Percentiles rank a stretch among this genome's conserved stretches.
These are phyloP conservation scores for Jaminaea rosea DNA, from an alignment of 1,284 basidiomycete genomes.

Conservation along the genomic window DNA sequence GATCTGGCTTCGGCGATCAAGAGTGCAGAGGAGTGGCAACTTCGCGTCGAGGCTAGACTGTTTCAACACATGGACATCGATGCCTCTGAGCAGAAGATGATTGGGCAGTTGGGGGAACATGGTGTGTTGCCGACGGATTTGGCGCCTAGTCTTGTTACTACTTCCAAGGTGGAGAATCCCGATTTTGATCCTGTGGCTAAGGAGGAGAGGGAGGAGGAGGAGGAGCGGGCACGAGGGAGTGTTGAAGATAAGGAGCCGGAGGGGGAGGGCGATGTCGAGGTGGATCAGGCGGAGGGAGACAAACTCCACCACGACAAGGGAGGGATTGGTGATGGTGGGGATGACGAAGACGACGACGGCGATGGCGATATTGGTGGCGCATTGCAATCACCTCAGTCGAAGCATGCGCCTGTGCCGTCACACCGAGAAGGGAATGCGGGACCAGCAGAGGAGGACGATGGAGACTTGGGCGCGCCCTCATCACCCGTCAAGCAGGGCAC, in stretches of 20 bases:
- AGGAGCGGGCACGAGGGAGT: background rate
- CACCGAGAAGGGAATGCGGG: background rate
- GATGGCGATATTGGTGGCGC: constrained; percentile 6
- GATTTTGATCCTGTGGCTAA: constrained; percentile 33
- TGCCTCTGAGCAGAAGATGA: constrained; percentile 40
- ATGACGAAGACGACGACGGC: background rate
- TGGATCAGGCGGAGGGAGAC: background rate
- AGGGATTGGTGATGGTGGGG: constrained; percentile 17
- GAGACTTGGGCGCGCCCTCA: constrained; percentile 11
- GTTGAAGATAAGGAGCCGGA: background rate
- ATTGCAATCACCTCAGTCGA: background rate
- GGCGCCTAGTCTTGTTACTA: constrained; percentile 40
- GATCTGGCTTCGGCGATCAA: constrained; percentile 19
- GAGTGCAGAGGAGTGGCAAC: constrained; percentile 35
- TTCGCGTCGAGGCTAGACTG: constrained; percentile 43
- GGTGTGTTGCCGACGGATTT: constrained; percentile 42
- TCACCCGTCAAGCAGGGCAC: no score
- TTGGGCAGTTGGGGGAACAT: constrained; percentile 41
- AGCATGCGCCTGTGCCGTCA: no score
- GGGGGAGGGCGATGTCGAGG: background rate
- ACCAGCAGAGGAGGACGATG: constrained; percentile 6
- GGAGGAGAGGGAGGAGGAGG: constrained; percentile 9
- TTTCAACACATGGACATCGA: constrained; percentile 47
- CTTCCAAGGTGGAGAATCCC: constrained; percentile 41
- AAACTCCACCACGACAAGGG: constrained; percentile 6